Evolutionary conservation across 1,284 basidiomycete genomes (phyloP).

Genomic region (Leccinum variabile): DNA sequence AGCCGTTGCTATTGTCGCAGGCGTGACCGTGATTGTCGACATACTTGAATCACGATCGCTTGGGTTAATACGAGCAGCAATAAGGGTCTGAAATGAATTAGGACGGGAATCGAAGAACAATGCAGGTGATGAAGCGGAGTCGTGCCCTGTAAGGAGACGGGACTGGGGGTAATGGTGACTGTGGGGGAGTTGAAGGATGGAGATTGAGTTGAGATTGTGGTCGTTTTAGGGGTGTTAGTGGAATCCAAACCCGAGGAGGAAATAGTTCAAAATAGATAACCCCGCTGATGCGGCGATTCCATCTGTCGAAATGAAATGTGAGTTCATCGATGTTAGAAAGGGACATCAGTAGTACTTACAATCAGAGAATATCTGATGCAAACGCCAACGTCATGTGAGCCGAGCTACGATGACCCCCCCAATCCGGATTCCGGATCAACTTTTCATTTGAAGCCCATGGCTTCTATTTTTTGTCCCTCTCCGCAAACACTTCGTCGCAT

Average conservation of each 20-base stretch:
- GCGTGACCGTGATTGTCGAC: conserved; percentile 50
- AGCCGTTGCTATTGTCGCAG: conserved; percentile 44
- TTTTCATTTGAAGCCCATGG: too few species aligned
- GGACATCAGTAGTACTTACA: conserved; percentile 39
- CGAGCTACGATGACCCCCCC: too few species aligned
- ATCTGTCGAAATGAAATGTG: conserved; percentile 40
- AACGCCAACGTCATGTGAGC: not conserved
- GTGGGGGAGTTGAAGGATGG: conserved; percentile 3
- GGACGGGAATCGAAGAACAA: conserved; percentile 12
- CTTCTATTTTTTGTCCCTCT: too few species aligned
- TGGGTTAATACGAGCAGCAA: conserved; percentile 12
- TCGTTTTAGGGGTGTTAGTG: conserved; percentile 33
- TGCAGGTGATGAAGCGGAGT: conserved; percentile 4
- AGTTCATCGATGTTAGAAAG: not conserved
- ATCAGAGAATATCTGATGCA: conserved; percentile 75
- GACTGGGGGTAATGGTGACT: conserved; percentile 13
- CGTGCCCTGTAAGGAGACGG: conserved; percentile 11
- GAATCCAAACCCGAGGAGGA: conserved; percentile 65
- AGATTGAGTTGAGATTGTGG: conserved; percentile 16
- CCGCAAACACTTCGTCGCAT: too few species aligned
- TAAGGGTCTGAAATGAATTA: conserved; percentile 22
- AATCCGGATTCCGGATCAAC: too few species aligned
- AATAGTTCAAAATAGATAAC: conserved; percentile 72
- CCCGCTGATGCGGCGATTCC: conserved; percentile 69
- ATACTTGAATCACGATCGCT: conserved; percentile 49